These are phyloP conservation scores for Capsicum chinense DNA, from an alignment of 257 asterid species.

Conservation along the genomic window DNA sequence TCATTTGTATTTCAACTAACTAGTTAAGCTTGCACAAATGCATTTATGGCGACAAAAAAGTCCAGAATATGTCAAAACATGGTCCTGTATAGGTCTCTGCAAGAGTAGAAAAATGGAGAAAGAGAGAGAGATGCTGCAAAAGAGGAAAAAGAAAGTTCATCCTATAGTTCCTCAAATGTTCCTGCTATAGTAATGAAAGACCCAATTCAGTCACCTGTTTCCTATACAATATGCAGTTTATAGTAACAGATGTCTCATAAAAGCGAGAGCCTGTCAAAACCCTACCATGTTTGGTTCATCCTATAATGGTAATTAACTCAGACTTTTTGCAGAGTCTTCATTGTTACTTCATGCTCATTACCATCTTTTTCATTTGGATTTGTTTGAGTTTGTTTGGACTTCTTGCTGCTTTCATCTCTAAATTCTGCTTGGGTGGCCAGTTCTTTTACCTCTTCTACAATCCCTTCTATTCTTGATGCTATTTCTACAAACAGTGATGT, in stretches of 20 bases:
- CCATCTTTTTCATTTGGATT: slow-evolving; percentile 31
- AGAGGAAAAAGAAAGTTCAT: neutral
- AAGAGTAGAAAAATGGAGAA: slow-evolving; percentile 15
- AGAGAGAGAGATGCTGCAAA: neutral
- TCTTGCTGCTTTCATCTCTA: slow-evolving; percentile 42
- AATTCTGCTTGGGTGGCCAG: slow-evolving; percentile 67
- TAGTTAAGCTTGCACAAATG: neutral
- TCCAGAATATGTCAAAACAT: slow-evolving; percentile 10
- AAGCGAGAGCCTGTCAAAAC: slow-evolving; percentile 2
- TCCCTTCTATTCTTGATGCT: slow-evolving; percentile 59
- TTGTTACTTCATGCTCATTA: slow-evolving; percentile 40
- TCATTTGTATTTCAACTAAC: neutral
- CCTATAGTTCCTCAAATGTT: slow-evolving; percentile 9
- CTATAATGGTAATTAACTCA: slow-evolving; percentile 38
- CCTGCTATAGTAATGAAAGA: neutral
- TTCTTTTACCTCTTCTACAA: slow-evolving; percentile 50
- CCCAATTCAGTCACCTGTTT: neutral
- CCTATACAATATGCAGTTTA: slow-evolving; percentile 31
- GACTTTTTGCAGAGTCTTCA: slow-evolving; percentile 48
- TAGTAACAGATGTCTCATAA: slow-evolving; percentile 31
- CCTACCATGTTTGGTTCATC: slow-evolving; percentile 15
- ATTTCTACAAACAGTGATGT: slow-evolving; percentile 70
- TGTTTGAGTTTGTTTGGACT: slow-evolving; percentile 37
- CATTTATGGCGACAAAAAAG: neutral
- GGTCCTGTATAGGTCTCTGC: slow-evolving; percentile 12